Conservation (phyloP, 345 rosid species). For the Cardamine chenopodiifolia region DNA sequence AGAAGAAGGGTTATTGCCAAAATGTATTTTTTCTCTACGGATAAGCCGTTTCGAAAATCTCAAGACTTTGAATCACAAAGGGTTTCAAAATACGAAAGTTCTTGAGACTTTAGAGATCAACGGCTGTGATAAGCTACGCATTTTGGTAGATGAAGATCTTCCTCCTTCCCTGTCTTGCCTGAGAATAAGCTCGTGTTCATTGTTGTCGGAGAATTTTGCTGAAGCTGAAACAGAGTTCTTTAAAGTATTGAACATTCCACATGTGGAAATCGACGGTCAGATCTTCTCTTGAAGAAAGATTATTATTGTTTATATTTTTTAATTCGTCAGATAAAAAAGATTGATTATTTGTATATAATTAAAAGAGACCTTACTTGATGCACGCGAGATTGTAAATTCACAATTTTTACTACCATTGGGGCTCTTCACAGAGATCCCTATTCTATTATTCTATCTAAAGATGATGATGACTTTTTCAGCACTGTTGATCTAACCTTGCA, state of each 20-base stretch:
- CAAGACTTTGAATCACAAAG: slow-evolving; percentile 20
- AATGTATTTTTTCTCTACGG: slow-evolving; percentile 27
- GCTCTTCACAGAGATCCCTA: neutral
- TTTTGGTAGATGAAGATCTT: slow-evolving; percentile 41
- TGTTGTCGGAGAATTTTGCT: slow-evolving; percentile 24
- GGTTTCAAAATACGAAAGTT: slow-evolving; percentile 34
- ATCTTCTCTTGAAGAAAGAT: slow-evolving; percentile 23
- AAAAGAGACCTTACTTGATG: slow-evolving; percentile 31
- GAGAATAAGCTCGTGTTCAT: slow-evolving; percentile 36
- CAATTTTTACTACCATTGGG: neutral
- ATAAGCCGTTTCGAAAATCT: slow-evolving; percentile 41
- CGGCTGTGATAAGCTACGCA: slow-evolving; percentile 42
- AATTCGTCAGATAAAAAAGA: neutral
- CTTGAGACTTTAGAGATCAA: slow-evolving; percentile 42
- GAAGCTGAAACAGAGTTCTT: slow-evolving; percentile 34
- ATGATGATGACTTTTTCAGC: neutral
- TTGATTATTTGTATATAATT: neutral
- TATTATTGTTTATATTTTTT: neutral
- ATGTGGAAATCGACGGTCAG: slow-evolving; percentile 38
- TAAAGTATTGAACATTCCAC: slow-evolving; percentile 31
- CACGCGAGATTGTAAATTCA: slow-evolving; percentile 18
- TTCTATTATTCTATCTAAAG: neutral
- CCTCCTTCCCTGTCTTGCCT: slow-evolving; percentile 43
- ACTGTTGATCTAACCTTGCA: neutral
- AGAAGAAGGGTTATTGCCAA: slow-evolving; percentile 43